Percentiles rank a stretch among this genome's conserved stretches.
phyloP scores from a whole-genome alignment of 2,329 filamentous ascomycete genomes.

The Cladosporium halotolerans region DNA sequence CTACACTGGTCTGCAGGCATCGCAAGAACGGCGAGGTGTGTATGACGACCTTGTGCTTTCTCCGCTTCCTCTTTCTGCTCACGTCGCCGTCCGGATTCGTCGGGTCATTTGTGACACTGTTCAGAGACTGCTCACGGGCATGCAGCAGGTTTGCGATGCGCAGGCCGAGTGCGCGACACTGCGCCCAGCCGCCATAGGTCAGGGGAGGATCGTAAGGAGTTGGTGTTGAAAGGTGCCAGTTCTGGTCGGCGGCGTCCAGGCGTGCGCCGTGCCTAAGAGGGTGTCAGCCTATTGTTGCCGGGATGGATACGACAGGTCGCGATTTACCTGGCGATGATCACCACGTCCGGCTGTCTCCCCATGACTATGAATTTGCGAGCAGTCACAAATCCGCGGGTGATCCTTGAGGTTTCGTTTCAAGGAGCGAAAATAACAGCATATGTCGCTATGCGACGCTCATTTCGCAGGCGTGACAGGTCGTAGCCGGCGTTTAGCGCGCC shows the following conservation, averaged over 20 bases:
- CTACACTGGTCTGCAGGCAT: constrained; percentile 87
- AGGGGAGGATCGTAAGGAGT: constrained; percentile 93
- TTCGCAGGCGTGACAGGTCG: too few relatives aligned
- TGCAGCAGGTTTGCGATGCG: constrained; percentile 71
- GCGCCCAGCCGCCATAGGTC: constrained; percentile 89
- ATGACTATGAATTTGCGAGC: constrained; percentile 21
- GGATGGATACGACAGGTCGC: not conserved
- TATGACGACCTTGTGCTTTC: constrained; percentile 71
- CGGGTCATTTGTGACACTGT: not conserved
- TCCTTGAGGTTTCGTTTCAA: too few relatives aligned
- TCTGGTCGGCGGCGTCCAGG: constrained; percentile 87
- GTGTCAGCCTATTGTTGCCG: constrained; percentile 9
- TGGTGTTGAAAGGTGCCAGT: constrained; percentile 89
- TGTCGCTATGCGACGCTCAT: too few relatives aligned
- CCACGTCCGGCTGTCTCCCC: constrained; percentile 42
- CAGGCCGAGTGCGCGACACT: constrained; percentile 72
- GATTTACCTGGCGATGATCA: constrained; percentile 45
- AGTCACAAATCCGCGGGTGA: too few relatives aligned
- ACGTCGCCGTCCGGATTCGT: not conserved
- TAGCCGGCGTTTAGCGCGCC: too few relatives aligned
- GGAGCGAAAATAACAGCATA: too few relatives aligned
- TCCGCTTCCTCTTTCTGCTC: constrained; percentile 40
- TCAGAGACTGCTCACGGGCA: constrained; percentile 36
- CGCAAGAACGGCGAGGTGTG: constrained; percentile 91
- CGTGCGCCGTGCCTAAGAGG: constrained; percentile 73